Evolutionary conservation across 2,329 filamentous ascomycete species (phyloP), one percentile per base, ranked within the genome.

Genomic region (Alternaria sp.): DNA sequence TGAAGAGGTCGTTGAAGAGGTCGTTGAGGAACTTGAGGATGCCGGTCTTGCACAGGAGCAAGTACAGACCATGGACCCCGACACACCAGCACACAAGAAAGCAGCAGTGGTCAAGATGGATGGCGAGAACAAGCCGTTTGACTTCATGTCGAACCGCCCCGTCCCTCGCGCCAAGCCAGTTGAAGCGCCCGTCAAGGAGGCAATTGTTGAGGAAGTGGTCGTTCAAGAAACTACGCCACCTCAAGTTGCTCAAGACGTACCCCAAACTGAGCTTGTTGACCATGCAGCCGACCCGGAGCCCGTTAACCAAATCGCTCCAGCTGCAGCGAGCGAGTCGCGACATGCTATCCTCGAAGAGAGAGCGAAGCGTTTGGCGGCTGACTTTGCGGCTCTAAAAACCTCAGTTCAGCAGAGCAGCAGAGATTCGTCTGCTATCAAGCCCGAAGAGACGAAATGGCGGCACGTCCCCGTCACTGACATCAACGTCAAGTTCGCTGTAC

Each of bases 131-230:
- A 76, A 70, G 51, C 70, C 70, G 15, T 79, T 79, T 54, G 77
- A 79, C 58, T 79, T 79, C 66, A 78, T 78, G 76, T 78, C 76
- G 15, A 78, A 78, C 54, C 69, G 75, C 15, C 75, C 75, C 15
- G 71, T 76, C 12, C 75, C 75, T 28, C 75, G 71, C 43, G 66
- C 65, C 5, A 73, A 74, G 61, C 69, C 73, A 46, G 61, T 59
- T 6, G 61, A 65, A 37, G 57, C 63, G 80, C 63, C 74, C 81
- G 67, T 78, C 82, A 57, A 83, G 81, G 49, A 81, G 78, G 66
- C 76, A 71, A 12, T 70, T 78, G 56, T 62, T n/a, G 58, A 63
- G 30, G 59, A 62, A 18, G 61, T 64, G 14, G 37, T 59, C 10
- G 26, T 57, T 18, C 55, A 64, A n/a, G 45, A 61, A 44, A 55